Conservation (phyloP, 805 yeast species). For the Candida corydali region DNA sequence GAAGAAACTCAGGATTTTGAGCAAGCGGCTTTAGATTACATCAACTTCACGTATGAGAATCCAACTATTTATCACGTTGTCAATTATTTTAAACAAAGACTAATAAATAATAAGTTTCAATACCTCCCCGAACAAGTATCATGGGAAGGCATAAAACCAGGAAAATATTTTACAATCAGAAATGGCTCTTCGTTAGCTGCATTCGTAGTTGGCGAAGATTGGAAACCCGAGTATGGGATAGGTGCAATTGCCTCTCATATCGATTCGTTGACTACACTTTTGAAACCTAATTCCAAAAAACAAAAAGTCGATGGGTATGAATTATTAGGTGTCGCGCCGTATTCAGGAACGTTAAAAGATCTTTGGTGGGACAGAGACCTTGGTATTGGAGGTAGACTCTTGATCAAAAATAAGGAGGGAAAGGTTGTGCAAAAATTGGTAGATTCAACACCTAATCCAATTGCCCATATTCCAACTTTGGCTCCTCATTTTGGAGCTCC, state of each 20-base stretch:
- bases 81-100: slow-evolving; percentile 40
- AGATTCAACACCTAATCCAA: slow-evolving; percentile 60
- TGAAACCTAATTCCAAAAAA: slow-evolving; percentile 71
- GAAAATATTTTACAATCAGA: slow-evolving; percentile 64
- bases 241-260: slow-evolving; percentile 72
- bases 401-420: slow-evolving; percentile 38
- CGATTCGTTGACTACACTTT: slow-evolving; percentile 63
- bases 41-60: slow-evolving; percentile 64
- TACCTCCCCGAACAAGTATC: slow-evolving; percentile 60
- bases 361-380: slow-evolving; percentile 85
- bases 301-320: slow-evolving; percentile 67
- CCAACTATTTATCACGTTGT: slow-evolving; percentile 80
- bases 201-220: slow-evolving; percentile 61
- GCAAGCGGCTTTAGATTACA: slow-evolving; percentile 43
- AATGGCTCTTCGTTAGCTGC: slow-evolving; percentile 68
- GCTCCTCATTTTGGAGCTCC: slow-evolving; percentile 85
- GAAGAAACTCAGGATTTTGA: slow-evolving; percentile 16
- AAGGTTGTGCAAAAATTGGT: slow-evolving; percentile 43
- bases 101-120: slow-evolving; percentile 58
- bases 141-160: slow-evolving; percentile 47
- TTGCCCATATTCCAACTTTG: slow-evolving; percentile 78
- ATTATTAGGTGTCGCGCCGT: slow-evolving; percentile 78
- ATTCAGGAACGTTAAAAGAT: slow-evolving; percentile 63
- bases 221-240: slow-evolving; percentile 62
- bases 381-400: slow-evolving; percentile 76